Conservation (phyloP, 164 flowering plant genomes). For the Sedum album region DNA sequence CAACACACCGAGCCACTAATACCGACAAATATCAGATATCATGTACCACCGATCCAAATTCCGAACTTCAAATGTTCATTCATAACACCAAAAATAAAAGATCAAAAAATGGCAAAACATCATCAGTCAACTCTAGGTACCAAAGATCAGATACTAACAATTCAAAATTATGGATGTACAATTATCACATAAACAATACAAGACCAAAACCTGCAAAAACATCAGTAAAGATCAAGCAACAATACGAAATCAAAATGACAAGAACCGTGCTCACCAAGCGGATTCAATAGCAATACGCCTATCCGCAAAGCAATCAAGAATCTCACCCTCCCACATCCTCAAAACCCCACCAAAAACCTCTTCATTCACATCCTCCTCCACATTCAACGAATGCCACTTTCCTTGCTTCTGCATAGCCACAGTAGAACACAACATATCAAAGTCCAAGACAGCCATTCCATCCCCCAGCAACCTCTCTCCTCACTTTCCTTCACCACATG, state of each 20-base stretch:
- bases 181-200: too few species aligned
- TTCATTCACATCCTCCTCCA: constrained; percentile 7
- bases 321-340: constrained; percentile 96
- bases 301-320: constrained; percentile 80
- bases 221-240: too few species aligned
- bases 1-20: background rate
- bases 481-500: too few species aligned
- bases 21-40: background rate
- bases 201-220: too few species aligned
- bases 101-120: too few species aligned
- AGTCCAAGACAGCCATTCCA: constrained; percentile 64
- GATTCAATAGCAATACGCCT: constrained; percentile 65
- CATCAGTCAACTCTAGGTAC: too few species aligned
- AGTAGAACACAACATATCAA: constrained; percentile 79
- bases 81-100: too few species aligned
- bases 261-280: constrained; percentile 30
- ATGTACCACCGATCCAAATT: too few species aligned
- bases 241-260: too few species aligned
- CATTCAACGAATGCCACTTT: constrained; percentile 35
- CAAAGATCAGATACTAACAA: too few species aligned
- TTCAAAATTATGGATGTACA: too few species aligned
- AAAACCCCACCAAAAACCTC: constrained; percentile 45
- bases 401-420: constrained; percentile 87
- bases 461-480: constrained; percentile 36
- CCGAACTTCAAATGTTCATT: too few species aligned